Base-by-base conservation (phyloP, 495 filamentous ascomycete genomes). In the Aspergillus nidulans region DNA sequence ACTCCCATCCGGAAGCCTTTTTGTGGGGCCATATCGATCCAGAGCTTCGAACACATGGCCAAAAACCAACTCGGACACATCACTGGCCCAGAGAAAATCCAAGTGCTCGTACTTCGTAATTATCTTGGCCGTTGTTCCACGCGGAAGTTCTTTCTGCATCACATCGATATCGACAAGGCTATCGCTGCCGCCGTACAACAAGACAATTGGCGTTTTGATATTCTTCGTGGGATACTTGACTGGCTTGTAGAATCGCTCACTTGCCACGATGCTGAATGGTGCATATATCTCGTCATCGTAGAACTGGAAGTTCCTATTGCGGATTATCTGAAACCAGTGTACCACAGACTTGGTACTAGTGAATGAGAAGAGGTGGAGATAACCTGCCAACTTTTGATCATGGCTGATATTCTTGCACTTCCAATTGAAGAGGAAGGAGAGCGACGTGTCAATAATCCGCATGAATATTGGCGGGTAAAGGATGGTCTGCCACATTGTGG, bases 261-360 rank as follows among this genome's bases (percentile, higher is more conserved):
- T 85, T 28, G 75, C 78, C 8, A 77, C 77, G 24, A 84, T 56
- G 44, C 75, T 77, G 41, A 89, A 71, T 1, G 83, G 82, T 4
- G 79, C 77, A 52, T 88, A 85, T 6, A 94, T 80, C 63, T 97
- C 92, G 63, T 98, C 94, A 63, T 98, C 94, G 68, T 91, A 97
- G 87, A 98, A 97, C 69, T 97, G 94, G 67, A 98, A 98, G 26
- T 81, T 88, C 58, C 88, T 86, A 63, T 91, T 96, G 42, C 94
- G 85, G 58, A 98, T 97, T 62, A 98, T 96, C 64, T 98, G 94
- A 70, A 98, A 98, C 94, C 94, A 98, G 62, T 98, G 94, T 0
- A 98, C 94, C 8, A 96, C 89, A 13, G 85, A 89, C 65, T 98
- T 98, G 53, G 91, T 95, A 64, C 88, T 92, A 0, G 94, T 96